phyloP scores from a whole-genome alignment of 2,329 filamentous ascomycete species.

The Arthrobotrys sinensis region DNA sequence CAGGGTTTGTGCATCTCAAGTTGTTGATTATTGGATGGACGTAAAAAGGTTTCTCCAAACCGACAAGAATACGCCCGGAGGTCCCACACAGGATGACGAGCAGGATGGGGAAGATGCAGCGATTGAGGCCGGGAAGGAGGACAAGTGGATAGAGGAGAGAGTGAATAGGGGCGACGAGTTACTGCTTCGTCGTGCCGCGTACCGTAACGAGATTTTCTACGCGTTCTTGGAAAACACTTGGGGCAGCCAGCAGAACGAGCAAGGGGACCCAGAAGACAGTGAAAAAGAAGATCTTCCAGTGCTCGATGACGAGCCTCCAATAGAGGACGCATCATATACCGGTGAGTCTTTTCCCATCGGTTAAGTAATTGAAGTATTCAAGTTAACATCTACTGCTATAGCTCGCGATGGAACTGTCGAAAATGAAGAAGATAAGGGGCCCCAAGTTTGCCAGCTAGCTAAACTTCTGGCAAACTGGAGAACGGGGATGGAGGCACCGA shows the following conservation, averaged over 20 bases:
- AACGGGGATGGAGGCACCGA: slow-evolving; percentile 44
- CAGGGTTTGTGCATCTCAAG: slow-evolving; percentile 17
- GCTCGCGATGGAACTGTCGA: slow-evolving; percentile 50
- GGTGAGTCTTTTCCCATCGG: slow-evolving; percentile 8
- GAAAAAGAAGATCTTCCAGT: background rate
- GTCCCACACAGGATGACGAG: background rate
- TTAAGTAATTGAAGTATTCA: background rate
- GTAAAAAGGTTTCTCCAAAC: slow-evolving; percentile 35
- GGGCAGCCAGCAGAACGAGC: background rate
- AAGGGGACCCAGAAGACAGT: background rate
- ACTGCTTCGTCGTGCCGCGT: slow-evolving; percentile 48
- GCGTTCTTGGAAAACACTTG: slow-evolving; percentile 49
- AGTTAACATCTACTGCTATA: background rate
- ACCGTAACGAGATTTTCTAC: slow-evolving; percentile 49
- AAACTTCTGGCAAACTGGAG: slow-evolving; percentile 29
- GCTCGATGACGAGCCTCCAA: slow-evolving; percentile 7
- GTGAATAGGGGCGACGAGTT: slow-evolving; percentile 35
- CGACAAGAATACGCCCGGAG: background rate
- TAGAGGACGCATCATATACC: slow-evolving; percentile 33
- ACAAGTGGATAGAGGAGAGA: slow-evolving; percentile 45
- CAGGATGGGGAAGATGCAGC: slow-evolving; percentile 32
- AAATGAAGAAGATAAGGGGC: slow-evolving; percentile 36
- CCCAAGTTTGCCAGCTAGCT: slow-evolving; percentile 38
- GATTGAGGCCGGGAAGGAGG: slow-evolving; percentile 40
- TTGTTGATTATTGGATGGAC: slow-evolving; percentile 49